Conservation (phyloP, 768 basidiomycete species). For the Suillus luteus region DNA sequence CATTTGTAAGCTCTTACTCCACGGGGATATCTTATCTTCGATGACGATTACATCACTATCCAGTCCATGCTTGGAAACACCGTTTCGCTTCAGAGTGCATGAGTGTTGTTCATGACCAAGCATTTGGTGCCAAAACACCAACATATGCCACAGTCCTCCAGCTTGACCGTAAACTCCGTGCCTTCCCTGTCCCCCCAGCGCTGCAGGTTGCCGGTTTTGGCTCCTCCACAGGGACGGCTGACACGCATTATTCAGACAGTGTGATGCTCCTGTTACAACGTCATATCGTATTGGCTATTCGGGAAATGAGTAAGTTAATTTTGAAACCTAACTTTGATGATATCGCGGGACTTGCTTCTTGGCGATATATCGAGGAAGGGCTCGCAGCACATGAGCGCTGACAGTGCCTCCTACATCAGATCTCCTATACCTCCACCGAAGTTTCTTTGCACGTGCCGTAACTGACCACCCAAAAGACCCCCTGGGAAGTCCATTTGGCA, state of each 20-base stretch:
- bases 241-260: conserved; percentile 39
- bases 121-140: conserved; percentile 69
- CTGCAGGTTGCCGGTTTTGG: conserved; percentile 73
- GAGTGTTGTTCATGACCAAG: conserved; percentile 69
- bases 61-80: conserved; percentile 75
- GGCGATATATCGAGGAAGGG: conserved; percentile 1
- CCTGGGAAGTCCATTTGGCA: conserved; percentile 69
- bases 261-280: conserved; percentile 57
- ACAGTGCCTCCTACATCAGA: conserved; percentile 40
- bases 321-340: not conserved
- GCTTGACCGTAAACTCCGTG: conserved; percentile 64
- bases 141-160: conserved; percentile 69
- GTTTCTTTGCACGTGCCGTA: conserved; percentile 73
- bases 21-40: not conserved
- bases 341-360: not conserved
- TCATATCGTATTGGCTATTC: conserved; percentile 67
- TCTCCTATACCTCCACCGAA: conserved; percentile 69
- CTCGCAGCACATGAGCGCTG: conserved; percentile 15
- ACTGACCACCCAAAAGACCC: conserved; percentile 76
- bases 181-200: conserved; percentile 65
- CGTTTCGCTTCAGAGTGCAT: conserved; percentile 69
- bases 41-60: conserved; percentile 7
- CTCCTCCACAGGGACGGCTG: conserved; percentile 45
- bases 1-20: conserved; percentile 48
- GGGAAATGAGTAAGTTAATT: conserved; percentile 61